Evolutionary conservation across 176 grass and related monocot species (phyloP).

Genomic region (Bromus sterilis): DNA sequence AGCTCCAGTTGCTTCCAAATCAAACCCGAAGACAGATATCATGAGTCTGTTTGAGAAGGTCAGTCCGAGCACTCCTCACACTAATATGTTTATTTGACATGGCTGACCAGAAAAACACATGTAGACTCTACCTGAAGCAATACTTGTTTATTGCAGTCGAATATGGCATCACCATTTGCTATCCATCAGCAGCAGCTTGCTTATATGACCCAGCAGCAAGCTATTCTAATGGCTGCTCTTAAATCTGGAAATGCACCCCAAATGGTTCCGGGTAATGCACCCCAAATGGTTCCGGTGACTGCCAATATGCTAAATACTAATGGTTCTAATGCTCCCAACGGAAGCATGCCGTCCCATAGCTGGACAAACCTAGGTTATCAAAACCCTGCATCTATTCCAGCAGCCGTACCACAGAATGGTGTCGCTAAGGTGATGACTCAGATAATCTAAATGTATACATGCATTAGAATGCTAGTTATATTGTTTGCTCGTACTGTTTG

Average conservation of each 20-base stretch:
- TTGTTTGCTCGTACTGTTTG: slow-evolving; percentile 8
- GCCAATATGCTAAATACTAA: slow-evolving; percentile 44
- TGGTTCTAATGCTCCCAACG: slow-evolving; percentile 28
- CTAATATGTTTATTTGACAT: slow-evolving; percentile 8
- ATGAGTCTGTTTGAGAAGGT: slow-evolving; percentile 99
- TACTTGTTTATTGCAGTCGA: slow-evolving; percentile 53
- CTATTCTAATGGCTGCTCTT: slow-evolving; percentile 77
- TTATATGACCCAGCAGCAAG: slow-evolving; percentile 88
- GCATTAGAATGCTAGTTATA: background rate
- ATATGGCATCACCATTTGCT: slow-evolving; percentile 82
- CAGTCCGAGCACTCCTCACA: background rate
- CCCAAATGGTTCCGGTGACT: slow-evolving; percentile 32
- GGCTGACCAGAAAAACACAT: background rate
- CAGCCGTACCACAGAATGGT: slow-evolving; percentile 47
- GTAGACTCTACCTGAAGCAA: slow-evolving; percentile 17
- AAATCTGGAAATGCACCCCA: slow-evolving; percentile 61
- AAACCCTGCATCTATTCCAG: slow-evolving; percentile 37
- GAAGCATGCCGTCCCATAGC: slow-evolving; percentile 44
- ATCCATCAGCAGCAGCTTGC: slow-evolving; percentile 90
- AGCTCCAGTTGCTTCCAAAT: slow-evolving; percentile 38
- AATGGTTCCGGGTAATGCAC: slow-evolving; percentile 32
- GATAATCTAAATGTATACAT: background rate
- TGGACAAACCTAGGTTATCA: slow-evolving; percentile 67
- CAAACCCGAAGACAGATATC: slow-evolving; percentile 73
- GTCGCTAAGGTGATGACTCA: slow-evolving; percentile 23